phyloP scores from a whole-genome alignment of 352 stramenopile species.

The Peronospora destructor region DNA sequence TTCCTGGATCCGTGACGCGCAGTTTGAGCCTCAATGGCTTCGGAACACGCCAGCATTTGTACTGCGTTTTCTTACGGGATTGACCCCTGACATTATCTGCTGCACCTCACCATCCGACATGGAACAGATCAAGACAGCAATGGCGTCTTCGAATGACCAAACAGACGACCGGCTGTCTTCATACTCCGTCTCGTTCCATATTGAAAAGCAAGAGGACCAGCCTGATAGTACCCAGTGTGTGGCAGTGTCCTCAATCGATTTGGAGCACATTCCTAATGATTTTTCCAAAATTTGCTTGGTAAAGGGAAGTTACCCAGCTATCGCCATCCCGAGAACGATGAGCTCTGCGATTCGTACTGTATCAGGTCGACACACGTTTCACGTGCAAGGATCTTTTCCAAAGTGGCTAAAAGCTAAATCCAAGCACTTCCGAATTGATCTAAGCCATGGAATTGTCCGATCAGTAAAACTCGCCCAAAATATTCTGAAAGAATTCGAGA shows the following conservation, averaged over 20 bases:
- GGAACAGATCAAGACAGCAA: conserved; percentile 11
- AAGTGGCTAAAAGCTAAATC: no score
- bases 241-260: conserved; percentile 25
- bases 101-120: conserved; percentile 21
- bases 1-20: conserved; percentile 45
- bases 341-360: no score
- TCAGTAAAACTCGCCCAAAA: no score
- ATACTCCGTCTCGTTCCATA: conserved; percentile 33
- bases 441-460: no score
- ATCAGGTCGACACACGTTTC: no score
- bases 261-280: conserved; percentile 1
- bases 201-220: conserved; percentile 47
- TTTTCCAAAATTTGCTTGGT: no score
- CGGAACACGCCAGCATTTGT: conserved; percentile 56
- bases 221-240: conserved; percentile 33
- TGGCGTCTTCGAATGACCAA: conserved; percentile 3
- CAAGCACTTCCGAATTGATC: no score
- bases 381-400: no score
- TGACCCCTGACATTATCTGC: conserved; percentile 28
- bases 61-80: conserved; percentile 42
- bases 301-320: no score
- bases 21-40: conserved; percentile 37
- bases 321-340: no score
- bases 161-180: conserved; percentile 22
- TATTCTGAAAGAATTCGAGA: no score